Percentiles rank a stretch among this genome's conserved stretches.
These are phyloP conservation scores for Anacardium occidentale DNA, from an alignment of 345 rosid genomes.

Conservation along the genomic window DNA sequence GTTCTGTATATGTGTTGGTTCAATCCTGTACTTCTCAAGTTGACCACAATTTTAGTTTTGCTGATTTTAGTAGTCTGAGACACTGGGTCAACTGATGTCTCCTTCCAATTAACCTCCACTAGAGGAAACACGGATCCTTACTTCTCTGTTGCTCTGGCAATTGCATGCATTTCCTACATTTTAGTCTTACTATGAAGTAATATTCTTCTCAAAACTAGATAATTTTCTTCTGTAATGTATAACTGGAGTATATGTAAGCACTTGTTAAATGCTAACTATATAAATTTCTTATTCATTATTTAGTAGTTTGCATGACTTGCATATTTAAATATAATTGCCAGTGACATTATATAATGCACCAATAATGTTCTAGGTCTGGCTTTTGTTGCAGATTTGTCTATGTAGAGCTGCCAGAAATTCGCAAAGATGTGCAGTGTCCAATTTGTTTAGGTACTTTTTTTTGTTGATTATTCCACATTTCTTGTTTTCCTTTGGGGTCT, in stretches of 20 bases:
- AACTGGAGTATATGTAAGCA: not conserved
- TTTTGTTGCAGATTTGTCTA: slow-evolving; percentile 61
- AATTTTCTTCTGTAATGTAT: not conserved
- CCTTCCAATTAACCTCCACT: too few species aligned
- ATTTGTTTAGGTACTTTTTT: slow-evolving; percentile 77
- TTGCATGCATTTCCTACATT: not conserved
- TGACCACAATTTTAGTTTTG: not conserved
- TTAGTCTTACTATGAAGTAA: not conserved
- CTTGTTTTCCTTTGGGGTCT: not conserved
- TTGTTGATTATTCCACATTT: slow-evolving; percentile 17
- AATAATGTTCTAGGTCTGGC: slow-evolving; percentile 9
- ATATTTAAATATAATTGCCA: not conserved
- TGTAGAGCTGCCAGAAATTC: slow-evolving; percentile 66
- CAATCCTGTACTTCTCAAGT: not conserved
- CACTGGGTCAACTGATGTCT: not conserved
- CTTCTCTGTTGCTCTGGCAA: not conserved
- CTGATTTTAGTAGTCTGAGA: not conserved
- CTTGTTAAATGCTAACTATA: slow-evolving; percentile 1
- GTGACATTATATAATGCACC: not conserved
- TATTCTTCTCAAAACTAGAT: not conserved
- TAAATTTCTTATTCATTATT: not conserved
- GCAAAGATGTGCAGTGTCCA: slow-evolving; percentile 84
- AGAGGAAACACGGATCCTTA: too few species aligned
- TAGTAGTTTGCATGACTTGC: not conserved
- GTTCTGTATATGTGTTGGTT: not conserved